Percentiles rank a stretch among this genome's conserved stretches.
phyloP scores from a whole-genome alignment of 495 filamentous ascomycete species.

The Talaromyces borbonicus region DNA sequence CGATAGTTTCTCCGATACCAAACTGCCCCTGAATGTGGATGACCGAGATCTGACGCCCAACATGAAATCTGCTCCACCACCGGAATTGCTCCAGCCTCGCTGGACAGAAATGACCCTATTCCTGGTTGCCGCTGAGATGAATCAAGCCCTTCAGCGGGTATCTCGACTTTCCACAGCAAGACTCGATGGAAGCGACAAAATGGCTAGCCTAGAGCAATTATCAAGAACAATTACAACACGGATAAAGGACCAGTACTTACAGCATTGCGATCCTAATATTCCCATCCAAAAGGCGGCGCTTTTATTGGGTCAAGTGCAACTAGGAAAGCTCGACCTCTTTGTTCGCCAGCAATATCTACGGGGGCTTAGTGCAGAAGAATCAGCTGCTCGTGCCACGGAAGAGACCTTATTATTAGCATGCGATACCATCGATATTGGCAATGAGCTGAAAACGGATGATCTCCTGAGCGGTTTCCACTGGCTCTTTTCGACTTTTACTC shows the following conservation, averaged over 20 bases:
- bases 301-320: slow-evolving; percentile 15
- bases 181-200: not conserved
- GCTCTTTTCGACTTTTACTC: slow-evolving; percentile 20
- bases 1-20: slow-evolving; percentile 12
- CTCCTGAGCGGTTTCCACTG: slow-evolving; percentile 20
- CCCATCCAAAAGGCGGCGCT: slow-evolving; percentile 22
- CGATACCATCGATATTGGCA: slow-evolving; percentile 13
- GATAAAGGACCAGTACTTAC: slow-evolving; percentile 17
- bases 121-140: slow-evolving; percentile 26
- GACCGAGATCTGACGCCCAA: slow-evolving; percentile 15
- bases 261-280: slow-evolving; percentile 20
- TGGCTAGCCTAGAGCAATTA: slow-evolving; percentile 9
- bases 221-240: slow-evolving; percentile 12
- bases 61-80: not conserved
- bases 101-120: slow-evolving; percentile 17
- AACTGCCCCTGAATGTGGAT: slow-evolving; percentile 21
- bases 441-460: slow-evolving; percentile 18
- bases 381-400: slow-evolving; percentile 6
- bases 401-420: slow-evolving; percentile 8
- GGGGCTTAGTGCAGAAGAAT: slow-evolving; percentile 10
- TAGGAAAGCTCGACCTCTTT: slow-evolving; percentile 19
- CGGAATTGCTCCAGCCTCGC: slow-evolving; percentile 12
- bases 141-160: slow-evolving; percentile 12
- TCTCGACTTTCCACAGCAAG: not conserved
- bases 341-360: slow-evolving; percentile 18